Base-by-base conservation (phyloP, 2,329 filamentous ascomycete species). In the Apiospora arundinis region DNA sequence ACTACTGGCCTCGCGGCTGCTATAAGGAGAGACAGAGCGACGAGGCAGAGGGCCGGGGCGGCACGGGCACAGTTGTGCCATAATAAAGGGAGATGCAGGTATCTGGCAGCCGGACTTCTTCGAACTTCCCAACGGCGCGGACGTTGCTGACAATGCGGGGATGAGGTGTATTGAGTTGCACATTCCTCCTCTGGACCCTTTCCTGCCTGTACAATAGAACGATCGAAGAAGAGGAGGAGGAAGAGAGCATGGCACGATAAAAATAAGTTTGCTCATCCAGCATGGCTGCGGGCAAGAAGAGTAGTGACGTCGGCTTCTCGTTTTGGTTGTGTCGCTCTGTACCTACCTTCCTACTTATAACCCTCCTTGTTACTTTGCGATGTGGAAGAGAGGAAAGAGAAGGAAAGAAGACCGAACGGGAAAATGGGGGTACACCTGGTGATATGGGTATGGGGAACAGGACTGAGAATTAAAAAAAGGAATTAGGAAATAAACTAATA, bases 181-280 rank as follows among this genome's bases (percentile, higher is more conserved):
- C 11, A 21, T 32, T 12, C 9, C 28, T 18, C 28, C 16, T 11
- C n/a, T 63, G 28, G 18, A 23, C 28, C n/a, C 32, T n/a, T 40
- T 63, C 18, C 40, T 63, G n/a, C n/a, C n/a, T 63, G 56, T 63
- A 63, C 21, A 63, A 40, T 63, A 63, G 56, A 63, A 23, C 25
- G 12, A 52, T 16, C 16, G 56, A n/a, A 9, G 9, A n/a, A 12
- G 18, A 40, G 8, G 28, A 12, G 9, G 52, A 14, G 21, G 11
- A n/a, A 37, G 56, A 63, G 32, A n/a, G 28, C 9, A 32, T n/a
- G 42, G 32, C 9, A 18, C n/a, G 32, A 40, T 63, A n/a, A 8
- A 63, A 63, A n/a, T 11, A n/a, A 63, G 56, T 63, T 37, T 63
- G 18, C 56, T 21, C 32, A n/a, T 21, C 3, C n/a, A 8, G 12